A percentile compares a stretch with the other conserved stretches of the same genome.
These are phyloP conservation scores for Populus tomentosa DNA, from an alignment of 441 rosid genomes.

Conservation along the genomic window DNA sequence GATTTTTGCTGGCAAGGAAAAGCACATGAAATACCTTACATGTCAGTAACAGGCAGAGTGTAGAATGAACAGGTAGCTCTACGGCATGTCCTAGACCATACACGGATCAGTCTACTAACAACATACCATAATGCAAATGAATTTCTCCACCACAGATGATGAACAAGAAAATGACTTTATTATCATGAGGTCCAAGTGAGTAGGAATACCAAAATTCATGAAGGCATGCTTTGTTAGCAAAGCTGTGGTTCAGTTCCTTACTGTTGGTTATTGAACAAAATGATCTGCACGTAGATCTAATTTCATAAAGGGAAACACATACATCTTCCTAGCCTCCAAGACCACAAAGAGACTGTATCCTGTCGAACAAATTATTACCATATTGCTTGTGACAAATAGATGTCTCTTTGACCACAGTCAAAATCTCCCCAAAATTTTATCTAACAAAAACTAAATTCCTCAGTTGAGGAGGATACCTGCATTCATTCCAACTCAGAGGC, in stretches of 20 bases:
- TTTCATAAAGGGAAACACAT: not conserved
- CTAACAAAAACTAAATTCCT: not conserved
- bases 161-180: not conserved
- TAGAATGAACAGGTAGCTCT: not conserved
- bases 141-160: not conserved
- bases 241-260: not conserved
- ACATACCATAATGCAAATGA: not conserved
- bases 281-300: not conserved
- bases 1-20: not conserved
- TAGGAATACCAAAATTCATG: not conserved
- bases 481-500: conserved; percentile 40
- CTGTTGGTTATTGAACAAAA: not conserved
- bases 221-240: not conserved
- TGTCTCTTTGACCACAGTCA: not conserved
- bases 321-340: not conserved
- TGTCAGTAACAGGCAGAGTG: not conserved
- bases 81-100: not conserved
- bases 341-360: not conserved
- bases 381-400: not conserved
- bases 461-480: conserved; percentile 26
- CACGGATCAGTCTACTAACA: not conserved
- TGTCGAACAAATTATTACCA: not conserved
- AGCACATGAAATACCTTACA: conserved; percentile 3
- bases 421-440: conserved; percentile 6
- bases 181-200: not conserved